Conservation (phyloP, 148 eudicot species). For the Rhododendron ovatum region DNA sequence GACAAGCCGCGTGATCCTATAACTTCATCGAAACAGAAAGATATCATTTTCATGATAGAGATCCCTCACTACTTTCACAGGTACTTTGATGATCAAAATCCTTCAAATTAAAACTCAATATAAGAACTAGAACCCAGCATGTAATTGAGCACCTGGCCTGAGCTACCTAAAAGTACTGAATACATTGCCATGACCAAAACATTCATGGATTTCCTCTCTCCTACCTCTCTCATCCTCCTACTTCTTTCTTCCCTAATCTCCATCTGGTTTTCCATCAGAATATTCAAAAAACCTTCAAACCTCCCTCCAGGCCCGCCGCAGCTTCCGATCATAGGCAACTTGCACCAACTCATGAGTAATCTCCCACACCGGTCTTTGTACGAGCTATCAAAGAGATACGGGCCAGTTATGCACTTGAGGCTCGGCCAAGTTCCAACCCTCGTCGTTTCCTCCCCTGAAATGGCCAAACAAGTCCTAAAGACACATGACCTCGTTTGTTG, state of each 20-base stretch:
- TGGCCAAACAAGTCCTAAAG: conserved; percentile 9
- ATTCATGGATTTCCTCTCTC: background rate
- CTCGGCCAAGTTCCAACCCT: background rate
- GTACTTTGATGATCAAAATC: background rate
- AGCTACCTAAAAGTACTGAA: background rate
- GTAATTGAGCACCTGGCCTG: background rate
- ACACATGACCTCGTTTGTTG: conserved; percentile 10
- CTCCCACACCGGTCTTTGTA: background rate
- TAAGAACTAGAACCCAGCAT: background rate
- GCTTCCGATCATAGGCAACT: conserved; percentile 2
- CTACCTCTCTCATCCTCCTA: background rate
- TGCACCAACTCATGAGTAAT: background rate
- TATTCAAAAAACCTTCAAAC: background rate
- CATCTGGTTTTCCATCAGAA: background rate
- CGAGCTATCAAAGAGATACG: conserved; percentile 1
- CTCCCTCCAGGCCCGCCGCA: background rate
- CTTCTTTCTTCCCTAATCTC: background rate
- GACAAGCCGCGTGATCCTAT: background rate
- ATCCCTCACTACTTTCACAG: background rate
- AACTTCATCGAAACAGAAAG: too few relatives aligned
- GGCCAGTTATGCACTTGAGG: conserved; percentile 3
- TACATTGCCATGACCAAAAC: background rate
- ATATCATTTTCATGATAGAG: background rate
- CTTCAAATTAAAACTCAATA: too few relatives aligned
- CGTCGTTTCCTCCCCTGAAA: conserved; percentile 3